Conservation (phyloP, 306 rosid species). For the Coriaria nepalensis region DNA sequence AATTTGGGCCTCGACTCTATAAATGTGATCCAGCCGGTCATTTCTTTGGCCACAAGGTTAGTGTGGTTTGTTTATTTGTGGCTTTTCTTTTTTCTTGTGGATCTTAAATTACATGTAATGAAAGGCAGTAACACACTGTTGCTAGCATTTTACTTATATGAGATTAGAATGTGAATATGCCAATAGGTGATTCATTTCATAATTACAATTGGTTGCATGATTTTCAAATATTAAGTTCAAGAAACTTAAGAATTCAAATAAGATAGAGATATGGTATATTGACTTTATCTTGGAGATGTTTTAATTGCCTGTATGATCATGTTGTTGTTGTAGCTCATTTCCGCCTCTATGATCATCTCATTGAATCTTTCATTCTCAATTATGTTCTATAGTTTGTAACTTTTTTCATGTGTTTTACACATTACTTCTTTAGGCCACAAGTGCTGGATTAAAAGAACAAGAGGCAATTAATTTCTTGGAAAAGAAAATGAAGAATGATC, state of each 20-base stretch:
- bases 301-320: too few relatives aligned
- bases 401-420: not conserved
- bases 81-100: not conserved
- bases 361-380: too few relatives aligned
- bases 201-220: too few relatives aligned
- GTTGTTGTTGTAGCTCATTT: too few relatives aligned
- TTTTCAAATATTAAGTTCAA: too few relatives aligned
- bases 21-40: constrained; percentile 99
- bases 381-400: too few relatives aligned
- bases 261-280: too few relatives aligned
- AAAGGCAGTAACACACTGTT: not conserved
- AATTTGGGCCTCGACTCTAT: constrained; percentile 70
- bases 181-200: too few relatives aligned
- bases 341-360: too few relatives aligned
- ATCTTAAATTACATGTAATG: constrained; percentile 1
- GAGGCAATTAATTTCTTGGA: constrained; percentile 99
- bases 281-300: too few relatives aligned
- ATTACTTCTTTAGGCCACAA: constrained; percentile 54
- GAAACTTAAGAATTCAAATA: too few relatives aligned
- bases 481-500: constrained; percentile 98
- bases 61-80: constrained; percentile 9
- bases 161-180: too few relatives aligned
- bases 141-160: not conserved
- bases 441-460: constrained; percentile 96
- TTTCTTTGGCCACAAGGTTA: constrained; percentile 98